Conservation (phyloP, 441 rosid species). For the Bocquillonia castaneifolia region DNA sequence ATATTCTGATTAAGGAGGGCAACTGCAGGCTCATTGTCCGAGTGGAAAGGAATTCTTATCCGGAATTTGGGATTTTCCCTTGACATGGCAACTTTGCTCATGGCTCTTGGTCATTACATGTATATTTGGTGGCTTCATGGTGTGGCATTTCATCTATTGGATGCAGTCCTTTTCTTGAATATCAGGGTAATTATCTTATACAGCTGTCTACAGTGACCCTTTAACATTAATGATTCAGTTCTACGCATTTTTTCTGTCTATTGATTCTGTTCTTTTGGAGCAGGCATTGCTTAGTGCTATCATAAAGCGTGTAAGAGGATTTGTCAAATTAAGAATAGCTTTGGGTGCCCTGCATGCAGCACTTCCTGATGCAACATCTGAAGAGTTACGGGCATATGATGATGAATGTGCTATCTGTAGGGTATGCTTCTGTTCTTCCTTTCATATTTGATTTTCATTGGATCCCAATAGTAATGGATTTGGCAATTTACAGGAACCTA, state of each 20-base stretch:
- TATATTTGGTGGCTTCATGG: constrained; percentile 98
- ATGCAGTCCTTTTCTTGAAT: constrained; percentile 82
- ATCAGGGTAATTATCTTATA: constrained; percentile 68
- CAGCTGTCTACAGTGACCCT: neutral
- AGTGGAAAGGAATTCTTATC: constrained; percentile 91
- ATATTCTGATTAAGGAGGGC: constrained; percentile 22
- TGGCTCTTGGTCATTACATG: constrained; percentile 89
- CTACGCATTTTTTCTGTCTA: constrained; percentile 5
- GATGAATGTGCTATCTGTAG: constrained; percentile 99
- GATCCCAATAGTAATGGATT: constrained; percentile 19
- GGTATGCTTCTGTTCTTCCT: constrained; percentile 43
- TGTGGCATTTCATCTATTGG: constrained; percentile 89
- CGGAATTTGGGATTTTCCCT: constrained; percentile 84
- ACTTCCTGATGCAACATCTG: constrained; percentile 94
- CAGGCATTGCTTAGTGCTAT: constrained; percentile 94
- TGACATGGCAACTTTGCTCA: constrained; percentile 85
- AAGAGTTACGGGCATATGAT: constrained; percentile 79
- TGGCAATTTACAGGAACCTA: constrained; percentile 74
- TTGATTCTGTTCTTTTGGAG: constrained; percentile 27
- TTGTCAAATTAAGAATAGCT: constrained; percentile 75
- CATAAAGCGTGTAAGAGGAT: constrained; percentile 86
- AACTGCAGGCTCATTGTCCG: constrained; percentile 72
- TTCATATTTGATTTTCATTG: constrained; percentile 14
- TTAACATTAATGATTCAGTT: neutral
- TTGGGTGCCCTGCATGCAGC: constrained; percentile 93